Percentiles rank a stretch among this genome's conserved stretches.
Conservation (phyloP, 2,329 filamentous ascomycete genomes). For the Phialophora tarda region DNA sequence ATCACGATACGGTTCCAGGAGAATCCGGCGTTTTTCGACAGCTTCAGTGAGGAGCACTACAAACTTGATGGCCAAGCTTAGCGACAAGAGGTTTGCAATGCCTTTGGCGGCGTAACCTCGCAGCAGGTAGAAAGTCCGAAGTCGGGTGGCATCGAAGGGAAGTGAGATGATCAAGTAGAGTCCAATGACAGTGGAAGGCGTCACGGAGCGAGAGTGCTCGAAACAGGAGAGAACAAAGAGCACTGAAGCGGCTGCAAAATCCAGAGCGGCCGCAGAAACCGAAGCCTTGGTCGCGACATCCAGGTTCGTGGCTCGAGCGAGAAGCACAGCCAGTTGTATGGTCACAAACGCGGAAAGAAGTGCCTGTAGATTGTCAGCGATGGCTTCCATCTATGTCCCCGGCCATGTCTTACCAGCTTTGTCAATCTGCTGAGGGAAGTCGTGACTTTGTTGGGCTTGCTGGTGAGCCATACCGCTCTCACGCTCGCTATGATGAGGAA, state of each 20-base stretch:
- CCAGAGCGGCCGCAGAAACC: constrained; percentile 31
- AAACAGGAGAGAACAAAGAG: constrained; percentile 40
- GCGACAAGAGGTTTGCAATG: constrained; percentile 53
- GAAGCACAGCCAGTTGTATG: constrained; percentile 48
- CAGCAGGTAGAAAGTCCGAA: constrained; percentile 45
- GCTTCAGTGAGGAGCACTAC: constrained; percentile 54
- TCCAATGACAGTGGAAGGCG: constrained; percentile 44
- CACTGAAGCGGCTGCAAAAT: constrained; percentile 35
- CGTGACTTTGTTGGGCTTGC: constrained; percentile 34
- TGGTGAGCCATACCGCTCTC: constrained; percentile 47
- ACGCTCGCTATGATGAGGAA: constrained; percentile 46
- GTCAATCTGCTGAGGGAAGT: constrained; percentile 30
- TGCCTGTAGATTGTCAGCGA: constrained; percentile 20
- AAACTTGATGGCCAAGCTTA: constrained; percentile 51
- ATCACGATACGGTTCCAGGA: constrained; percentile 47
- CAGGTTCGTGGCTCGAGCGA: constrained; percentile 39
- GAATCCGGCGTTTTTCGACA: constrained; percentile 51
- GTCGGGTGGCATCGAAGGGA: constrained; percentile 50
- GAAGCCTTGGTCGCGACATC: constrained; percentile 28
- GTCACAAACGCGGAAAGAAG: constrained; percentile 41
- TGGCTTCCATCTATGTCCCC: constrained; percentile 3
- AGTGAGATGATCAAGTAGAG: constrained; percentile 51
- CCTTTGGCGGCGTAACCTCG: constrained; percentile 27
- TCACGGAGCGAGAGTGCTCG: constrained; percentile 42
- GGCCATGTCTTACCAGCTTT: constrained; percentile 33